These are phyloP conservation scores for Bombardia bombarda DNA, from an alignment of 495 filamentous ascomycete species.

Conservation along the genomic window DNA sequence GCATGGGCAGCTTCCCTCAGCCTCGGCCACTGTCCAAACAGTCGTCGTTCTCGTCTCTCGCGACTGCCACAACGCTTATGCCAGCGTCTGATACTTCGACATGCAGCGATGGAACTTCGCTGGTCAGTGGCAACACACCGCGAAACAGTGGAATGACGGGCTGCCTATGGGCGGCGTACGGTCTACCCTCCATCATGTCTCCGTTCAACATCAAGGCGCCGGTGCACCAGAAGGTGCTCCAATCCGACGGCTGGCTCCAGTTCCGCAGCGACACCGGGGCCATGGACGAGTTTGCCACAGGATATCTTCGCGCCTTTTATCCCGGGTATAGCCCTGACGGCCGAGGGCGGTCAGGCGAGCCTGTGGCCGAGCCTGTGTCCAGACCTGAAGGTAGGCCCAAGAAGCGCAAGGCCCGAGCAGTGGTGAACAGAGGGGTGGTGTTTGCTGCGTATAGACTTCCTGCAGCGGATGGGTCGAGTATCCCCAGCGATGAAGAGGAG, in stretches of 20 bases:
- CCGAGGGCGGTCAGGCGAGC: too few relatives aligned
- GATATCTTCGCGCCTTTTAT: conserved; percentile 34
- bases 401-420: conserved; percentile 2
- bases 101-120: not conserved
- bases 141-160: conserved; percentile 26
- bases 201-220: conserved; percentile 32
- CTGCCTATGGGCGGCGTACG: conserved; percentile 33
- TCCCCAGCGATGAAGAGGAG: conserved; percentile 10
- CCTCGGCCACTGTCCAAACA: conserved; percentile 1
- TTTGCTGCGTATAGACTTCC: conserved; percentile 33
- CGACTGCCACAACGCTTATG: conserved; percentile 2
- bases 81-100: not conserved
- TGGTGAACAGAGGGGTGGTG: conserved; percentile 30
- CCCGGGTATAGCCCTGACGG: conserved; percentile 16
- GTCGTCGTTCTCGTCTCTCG: conserved; percentile 4
- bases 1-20: conserved; percentile 4
- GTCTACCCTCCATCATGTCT: conserved; percentile 23
- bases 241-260: conserved; percentile 30
- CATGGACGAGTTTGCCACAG: conserved; percentile 25
- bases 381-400: not conserved
- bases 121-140: not conserved
- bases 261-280: conserved; percentile 22
- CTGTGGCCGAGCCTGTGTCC: not conserved
- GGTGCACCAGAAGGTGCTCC: conserved; percentile 29
- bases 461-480: conserved; percentile 5